Conservation (phyloP, 2,329 filamentous ascomycete species). For the Fusarium pilosicola region DNA sequence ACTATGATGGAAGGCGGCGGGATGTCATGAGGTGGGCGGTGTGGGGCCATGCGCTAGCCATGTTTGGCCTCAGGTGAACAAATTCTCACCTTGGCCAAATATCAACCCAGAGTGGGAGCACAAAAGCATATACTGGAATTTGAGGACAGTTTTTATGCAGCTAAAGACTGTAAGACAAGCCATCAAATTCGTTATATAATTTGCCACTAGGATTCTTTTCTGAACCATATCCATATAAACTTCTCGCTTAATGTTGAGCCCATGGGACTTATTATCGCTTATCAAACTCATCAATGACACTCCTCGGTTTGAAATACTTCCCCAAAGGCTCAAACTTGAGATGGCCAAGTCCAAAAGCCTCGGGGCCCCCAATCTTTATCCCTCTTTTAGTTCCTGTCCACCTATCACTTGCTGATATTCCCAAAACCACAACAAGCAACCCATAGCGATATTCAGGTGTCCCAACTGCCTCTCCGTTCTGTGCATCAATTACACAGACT, state of each 20-base stretch:
- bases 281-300: conserved; percentile 63
- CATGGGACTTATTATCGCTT: background rate
- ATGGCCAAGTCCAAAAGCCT: conserved; percentile 59
- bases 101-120: background rate
- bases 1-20: conserved; percentile 25
- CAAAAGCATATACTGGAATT: background rate
- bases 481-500: conserved; percentile 64
- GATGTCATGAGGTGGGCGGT: conserved; percentile 1
- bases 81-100: conserved; percentile 4
- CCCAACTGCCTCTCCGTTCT: conserved; percentile 66
- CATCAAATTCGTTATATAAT: too few relatives aligned
- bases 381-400: conserved; percentile 59
- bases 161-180: background rate
- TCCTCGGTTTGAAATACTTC: conserved; percentile 59
- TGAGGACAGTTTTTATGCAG: background rate
- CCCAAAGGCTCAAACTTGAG: conserved; percentile 60
- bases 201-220: background rate
- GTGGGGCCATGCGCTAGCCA: background rate
- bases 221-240: background rate
- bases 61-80: conserved; percentile 9
- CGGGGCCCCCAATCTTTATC: conserved; percentile 60
- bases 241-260: background rate
- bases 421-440: conserved; percentile 60
- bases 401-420: conserved; percentile 56
- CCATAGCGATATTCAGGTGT: conserved; percentile 67